phyloP scores from a whole-genome alignment of 139 green algal species.

The Tetradesmus lagerheimii region DNA sequence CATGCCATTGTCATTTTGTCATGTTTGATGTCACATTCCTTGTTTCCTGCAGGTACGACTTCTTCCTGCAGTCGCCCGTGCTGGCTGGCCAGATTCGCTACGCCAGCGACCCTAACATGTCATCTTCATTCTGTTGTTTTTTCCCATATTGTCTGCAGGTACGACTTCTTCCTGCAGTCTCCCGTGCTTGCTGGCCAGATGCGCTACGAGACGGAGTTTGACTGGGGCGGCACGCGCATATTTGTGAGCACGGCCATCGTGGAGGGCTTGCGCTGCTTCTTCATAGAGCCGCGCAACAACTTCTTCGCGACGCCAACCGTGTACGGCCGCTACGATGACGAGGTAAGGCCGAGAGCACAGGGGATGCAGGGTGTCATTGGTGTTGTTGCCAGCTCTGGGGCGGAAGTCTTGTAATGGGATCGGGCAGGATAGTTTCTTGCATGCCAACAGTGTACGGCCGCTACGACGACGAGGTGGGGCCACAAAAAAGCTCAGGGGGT shows the following conservation, averaged over 20 bases:
- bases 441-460: conserved; percentile 78
- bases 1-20: not conserved
- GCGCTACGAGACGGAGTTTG: conserved; percentile 79
- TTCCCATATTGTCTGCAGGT: conserved; percentile 57
- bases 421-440: conserved; percentile 81
- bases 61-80: conserved; percentile 65
- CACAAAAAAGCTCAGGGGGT: too few species aligned
- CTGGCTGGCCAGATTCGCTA: conserved; percentile 59
- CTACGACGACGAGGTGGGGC: conserved; percentile 52
- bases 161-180: conserved; percentile 78
- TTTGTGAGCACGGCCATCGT: conserved; percentile 78
- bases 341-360: conserved; percentile 10
- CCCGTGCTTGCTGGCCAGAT: conserved; percentile 55
- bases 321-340: conserved; percentile 74
- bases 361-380: too few species aligned
- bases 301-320: conserved; percentile 85
- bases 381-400: not conserved
- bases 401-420: too few species aligned
- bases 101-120: conserved; percentile 75
- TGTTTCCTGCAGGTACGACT: conserved; percentile 72
- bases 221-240: conserved; percentile 83
- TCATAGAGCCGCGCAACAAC: conserved; percentile 83
- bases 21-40: too few species aligned
- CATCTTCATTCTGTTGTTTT: not conserved
- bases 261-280: conserved; percentile 76